Evolutionary conservation across 805 yeast species (phyloP).

Genomic region (Candida oleophila): DNA sequence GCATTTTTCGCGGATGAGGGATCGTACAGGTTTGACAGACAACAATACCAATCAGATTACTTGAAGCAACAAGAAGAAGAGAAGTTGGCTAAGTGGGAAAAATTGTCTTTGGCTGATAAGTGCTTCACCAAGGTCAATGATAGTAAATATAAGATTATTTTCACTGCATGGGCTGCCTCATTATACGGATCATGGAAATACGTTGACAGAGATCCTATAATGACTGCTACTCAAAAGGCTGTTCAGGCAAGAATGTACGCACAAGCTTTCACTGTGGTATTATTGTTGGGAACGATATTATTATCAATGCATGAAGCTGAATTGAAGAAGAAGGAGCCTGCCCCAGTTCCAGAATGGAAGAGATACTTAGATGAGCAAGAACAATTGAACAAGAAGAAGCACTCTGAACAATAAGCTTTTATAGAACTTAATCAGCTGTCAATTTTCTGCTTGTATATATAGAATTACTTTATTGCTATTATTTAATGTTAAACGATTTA

Average conservation of each 20-base stretch:
- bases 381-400: conserved; percentile 7
- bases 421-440: background rate
- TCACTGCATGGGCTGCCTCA: conserved; percentile 77
- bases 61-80: conserved; percentile 41
- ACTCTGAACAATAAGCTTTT: background rate
- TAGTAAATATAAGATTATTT: conserved; percentile 65
- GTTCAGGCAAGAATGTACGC: conserved; percentile 92
- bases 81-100: conserved; percentile 52
- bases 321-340: conserved; percentile 36
- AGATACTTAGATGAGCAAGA: conserved; percentile 26
- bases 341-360: conserved; percentile 38
- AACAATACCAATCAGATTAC: conserved; percentile 52
- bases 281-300: conserved; percentile 68
- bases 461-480: background rate
- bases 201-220: conserved; percentile 70
- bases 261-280: conserved; percentile 72
- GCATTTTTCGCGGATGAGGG: conserved; percentile 72
- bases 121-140: conserved; percentile 46
- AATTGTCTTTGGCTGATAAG: conserved; percentile 49
- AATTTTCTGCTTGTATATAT: background rate
- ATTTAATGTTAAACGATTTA: background rate
- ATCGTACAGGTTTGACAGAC: conserved; percentile 63
- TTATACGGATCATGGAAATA: conserved; percentile 75
- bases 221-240: conserved; percentile 76
- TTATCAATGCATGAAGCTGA: conserved; percentile 64